Percentiles rank a stretch among this genome's conserved stretches.
These are phyloP conservation scores for Colletotrichum sp. DNA, from an alignment of 2,329 filamentous ascomycete species.

Conservation along the genomic window DNA sequence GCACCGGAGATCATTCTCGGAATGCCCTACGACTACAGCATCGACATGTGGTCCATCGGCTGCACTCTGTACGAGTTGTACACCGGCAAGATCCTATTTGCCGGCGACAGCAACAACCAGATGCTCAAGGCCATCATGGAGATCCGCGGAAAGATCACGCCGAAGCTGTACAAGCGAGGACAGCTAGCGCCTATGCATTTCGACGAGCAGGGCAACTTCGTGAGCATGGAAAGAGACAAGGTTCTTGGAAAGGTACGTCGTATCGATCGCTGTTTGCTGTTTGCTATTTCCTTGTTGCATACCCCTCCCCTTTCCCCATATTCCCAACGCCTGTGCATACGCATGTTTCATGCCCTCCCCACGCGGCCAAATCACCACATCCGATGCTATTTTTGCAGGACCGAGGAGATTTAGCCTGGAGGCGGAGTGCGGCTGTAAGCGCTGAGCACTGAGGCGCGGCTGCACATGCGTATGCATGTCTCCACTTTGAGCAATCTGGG, in stretches of 20 bases:
- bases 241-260: constrained; percentile 77
- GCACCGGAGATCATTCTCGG: constrained; percentile 97
- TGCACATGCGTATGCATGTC: constrained; percentile 5
- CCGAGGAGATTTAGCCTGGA: constrained; percentile 1
- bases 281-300: constrained; percentile 17
- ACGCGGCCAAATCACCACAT: not conserved
- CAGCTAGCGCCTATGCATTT: constrained; percentile 80
- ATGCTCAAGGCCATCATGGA: constrained; percentile 98
- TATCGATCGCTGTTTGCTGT: constrained; percentile 20
- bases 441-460: constrained; percentile 43
- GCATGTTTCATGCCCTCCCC: not conserved
- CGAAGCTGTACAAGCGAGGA: constrained; percentile 86
- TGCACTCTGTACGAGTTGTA: constrained; percentile 97
- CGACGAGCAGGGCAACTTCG: constrained; percentile 82
- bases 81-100: constrained; percentile 96
- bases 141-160: constrained; percentile 88
- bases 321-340: not conserved
- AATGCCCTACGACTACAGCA: constrained; percentile 92
- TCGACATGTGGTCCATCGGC: constrained; percentile 98
- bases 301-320: not conserved
- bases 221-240: constrained; percentile 85
- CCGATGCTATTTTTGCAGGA: constrained; percentile 15
- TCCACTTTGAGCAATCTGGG: not conserved
- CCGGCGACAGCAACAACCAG: constrained; percentile 94
- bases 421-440: constrained; percentile 23